These are phyloP conservation scores for Pseudoturritis turrita DNA, from an alignment of 345 rosid genomes.

Conservation along the genomic window DNA sequence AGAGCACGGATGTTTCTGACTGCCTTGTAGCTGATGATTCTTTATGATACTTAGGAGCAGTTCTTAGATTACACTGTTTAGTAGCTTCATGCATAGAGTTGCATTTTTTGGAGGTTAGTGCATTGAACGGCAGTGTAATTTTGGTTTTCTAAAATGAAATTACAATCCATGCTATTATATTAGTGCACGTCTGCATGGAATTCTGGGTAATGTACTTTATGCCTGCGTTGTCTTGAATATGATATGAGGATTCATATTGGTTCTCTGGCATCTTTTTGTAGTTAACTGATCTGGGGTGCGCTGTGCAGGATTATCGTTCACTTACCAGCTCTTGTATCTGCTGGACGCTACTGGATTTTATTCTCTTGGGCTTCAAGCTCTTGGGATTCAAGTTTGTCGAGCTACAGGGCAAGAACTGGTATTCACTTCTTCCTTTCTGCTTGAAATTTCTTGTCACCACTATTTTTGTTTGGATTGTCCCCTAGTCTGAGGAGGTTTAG, in stretches of 20 bases:
- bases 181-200: not conserved
- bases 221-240: conserved; percentile 1
- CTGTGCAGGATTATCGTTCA: conserved; percentile 81
- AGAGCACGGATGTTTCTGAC: not conserved
- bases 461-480: not conserved
- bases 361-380: conserved; percentile 85
- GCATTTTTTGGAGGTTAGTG: not conserved
- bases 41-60: not conserved
- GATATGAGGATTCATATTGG: not conserved
- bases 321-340: conserved; percentile 86
- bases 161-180: not conserved
- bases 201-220: not conserved
- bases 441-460: not conserved
- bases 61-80: conserved; percentile 1
- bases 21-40: conserved; percentile 4
- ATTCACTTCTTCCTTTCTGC: conserved; percentile 23
- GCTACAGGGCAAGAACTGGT: conserved; percentile 99
- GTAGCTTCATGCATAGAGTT: not conserved
- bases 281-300: conserved; percentile 16
- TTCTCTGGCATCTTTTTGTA: not conserved
- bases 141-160: not conserved
- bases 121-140: not conserved
- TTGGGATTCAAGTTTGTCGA: conserved; percentile 95
- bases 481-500: not conserved
- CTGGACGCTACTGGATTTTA: conserved; percentile 97